Evolutionary conservation across 2,329 filamentous ascomycete genomes (phyloP).

Genomic region (Diaporthe caulivora): DNA sequence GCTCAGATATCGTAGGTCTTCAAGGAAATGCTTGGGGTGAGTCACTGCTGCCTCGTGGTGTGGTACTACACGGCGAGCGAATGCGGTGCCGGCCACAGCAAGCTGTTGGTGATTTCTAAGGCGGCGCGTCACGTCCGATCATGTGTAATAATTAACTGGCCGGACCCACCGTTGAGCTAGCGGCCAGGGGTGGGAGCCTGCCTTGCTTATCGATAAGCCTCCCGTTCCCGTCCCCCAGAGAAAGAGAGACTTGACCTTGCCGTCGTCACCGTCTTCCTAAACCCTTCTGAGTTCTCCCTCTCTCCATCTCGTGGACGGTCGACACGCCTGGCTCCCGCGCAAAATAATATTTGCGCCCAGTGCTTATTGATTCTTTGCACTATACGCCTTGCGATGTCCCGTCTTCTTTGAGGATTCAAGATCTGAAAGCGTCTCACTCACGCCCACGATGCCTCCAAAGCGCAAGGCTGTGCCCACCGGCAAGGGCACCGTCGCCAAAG

Average conservation of each 20-base stretch:
- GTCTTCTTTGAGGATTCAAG: neutral
- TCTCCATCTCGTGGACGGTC: neutral
- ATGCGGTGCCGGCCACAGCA: neutral
- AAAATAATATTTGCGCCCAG: neutral
- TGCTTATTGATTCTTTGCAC: neutral
- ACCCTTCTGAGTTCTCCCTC: neutral
- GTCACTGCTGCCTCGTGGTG: neutral
- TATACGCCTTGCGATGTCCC: neutral
- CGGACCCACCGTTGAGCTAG: constrained; percentile 24
- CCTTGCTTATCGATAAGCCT: constrained; percentile 31
- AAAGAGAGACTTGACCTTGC: neutral
- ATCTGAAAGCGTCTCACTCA: constrained; percentile 13
- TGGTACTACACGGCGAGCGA: neutral
- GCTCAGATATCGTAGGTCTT: neutral
- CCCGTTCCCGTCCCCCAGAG: too few species aligned
- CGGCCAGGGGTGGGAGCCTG: constrained; percentile 13
- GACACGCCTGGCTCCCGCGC: neutral
- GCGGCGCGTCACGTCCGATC: constrained; percentile 35
- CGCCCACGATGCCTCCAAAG: constrained; percentile 73
- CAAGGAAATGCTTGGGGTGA: neutral
- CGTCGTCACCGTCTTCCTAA: neutral
- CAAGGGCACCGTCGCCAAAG: constrained; percentile 63
- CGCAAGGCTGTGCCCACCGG: constrained; percentile 71
- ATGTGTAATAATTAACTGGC: constrained; percentile 30
- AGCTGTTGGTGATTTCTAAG: constrained; percentile 32